Base-by-base conservation (phyloP, 768 basidiomycete species). In the Boletus rufocinnamomeus region DNA sequence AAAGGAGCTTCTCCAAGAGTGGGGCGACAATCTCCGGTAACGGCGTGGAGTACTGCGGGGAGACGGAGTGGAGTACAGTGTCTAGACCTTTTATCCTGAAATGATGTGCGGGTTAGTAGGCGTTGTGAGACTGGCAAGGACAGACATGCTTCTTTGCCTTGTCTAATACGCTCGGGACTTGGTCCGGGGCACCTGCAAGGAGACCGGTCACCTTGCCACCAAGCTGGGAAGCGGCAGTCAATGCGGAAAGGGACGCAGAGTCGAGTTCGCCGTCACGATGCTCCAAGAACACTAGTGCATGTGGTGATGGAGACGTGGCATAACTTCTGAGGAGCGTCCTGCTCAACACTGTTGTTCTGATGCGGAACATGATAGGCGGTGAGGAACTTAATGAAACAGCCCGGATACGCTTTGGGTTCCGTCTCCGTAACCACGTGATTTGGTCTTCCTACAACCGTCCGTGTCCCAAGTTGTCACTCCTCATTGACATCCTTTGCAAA, bases 271-370 rank as follows among this genome's bases (percentile, higher is more conserved):
- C 93, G 50, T 84, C 79, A 47, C 84, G 83, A 69, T 98, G 94
- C 73, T 98, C 96, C 48, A 98, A 79, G 63, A 92, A 88, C n/a
- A 97, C 87, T 5, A 97, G 84, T 1, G 89, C 86, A 74, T 90
- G 87, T 0, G 89, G 86, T 34, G 85, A 77, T 6, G 80, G 57
- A 25, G 81, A 73, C 4, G 87, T 82, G 6, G 89, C 83, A 69
- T 90, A 91, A 21, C 60, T n/a, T 52, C 66, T 64, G 35, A 49
- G 25, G 55, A 69, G 32, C 6, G 78, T 69, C 58, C 86, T 76
- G 50, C 51, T 60, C 63, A 66, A 50, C 34, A 52, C 51, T 52
- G 58, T 58, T 40, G 67, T 54, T 62, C 61, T 62, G 28, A 44
- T 50, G 47, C 67, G 65, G 47, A 65, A 28, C 68, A 72, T 70